Evolutionary conservation across 2,329 filamentous ascomycete genomes (phyloP).

Genomic region (Colletotrichum siamense): DNA sequence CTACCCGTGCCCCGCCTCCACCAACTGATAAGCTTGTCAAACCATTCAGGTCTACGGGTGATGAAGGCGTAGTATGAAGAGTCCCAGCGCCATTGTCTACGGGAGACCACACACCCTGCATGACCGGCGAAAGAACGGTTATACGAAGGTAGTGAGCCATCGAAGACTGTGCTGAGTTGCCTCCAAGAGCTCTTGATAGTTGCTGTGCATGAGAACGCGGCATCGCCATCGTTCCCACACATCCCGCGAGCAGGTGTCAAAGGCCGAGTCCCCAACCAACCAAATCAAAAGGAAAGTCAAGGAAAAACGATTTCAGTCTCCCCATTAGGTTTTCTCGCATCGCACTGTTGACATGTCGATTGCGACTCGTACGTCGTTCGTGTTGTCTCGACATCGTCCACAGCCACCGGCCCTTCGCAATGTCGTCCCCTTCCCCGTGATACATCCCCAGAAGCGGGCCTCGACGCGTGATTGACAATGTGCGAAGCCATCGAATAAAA

Average conservation of each 20-base stretch:
- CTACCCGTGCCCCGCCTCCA: constrained; percentile 20
- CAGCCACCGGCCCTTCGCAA: neutral
- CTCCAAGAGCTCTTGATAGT: neutral
- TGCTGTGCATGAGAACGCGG: neutral
- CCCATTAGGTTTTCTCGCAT: constrained; percentile 1
- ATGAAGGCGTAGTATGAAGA: constrained; percentile 18
- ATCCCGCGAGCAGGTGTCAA: neutral
- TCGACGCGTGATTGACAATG: constrained; percentile 28
- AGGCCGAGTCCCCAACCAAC: constrained; percentile 9
- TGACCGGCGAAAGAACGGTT: neutral
- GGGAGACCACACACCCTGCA: neutral
- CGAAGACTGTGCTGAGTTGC: neutral
- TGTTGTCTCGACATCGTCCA: neutral
- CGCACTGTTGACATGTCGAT: neutral
- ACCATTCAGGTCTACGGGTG: neutral
- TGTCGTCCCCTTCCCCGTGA: constrained; percentile 13
- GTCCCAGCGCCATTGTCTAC: neutral
- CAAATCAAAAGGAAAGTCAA: constrained; percentile 1
- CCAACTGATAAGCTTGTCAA: neutral
- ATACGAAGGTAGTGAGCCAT: neutral
- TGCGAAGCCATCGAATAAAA: constrained; percentile 24
- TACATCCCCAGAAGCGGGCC: constrained; percentile 42
- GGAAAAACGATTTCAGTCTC: neutral
- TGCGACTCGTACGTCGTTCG: neutral
- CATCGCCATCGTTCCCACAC: neutral